Evolutionary conservation across 805 yeast genomes (phyloP).

Genomic region (Clavispora carvajalis): DNA sequence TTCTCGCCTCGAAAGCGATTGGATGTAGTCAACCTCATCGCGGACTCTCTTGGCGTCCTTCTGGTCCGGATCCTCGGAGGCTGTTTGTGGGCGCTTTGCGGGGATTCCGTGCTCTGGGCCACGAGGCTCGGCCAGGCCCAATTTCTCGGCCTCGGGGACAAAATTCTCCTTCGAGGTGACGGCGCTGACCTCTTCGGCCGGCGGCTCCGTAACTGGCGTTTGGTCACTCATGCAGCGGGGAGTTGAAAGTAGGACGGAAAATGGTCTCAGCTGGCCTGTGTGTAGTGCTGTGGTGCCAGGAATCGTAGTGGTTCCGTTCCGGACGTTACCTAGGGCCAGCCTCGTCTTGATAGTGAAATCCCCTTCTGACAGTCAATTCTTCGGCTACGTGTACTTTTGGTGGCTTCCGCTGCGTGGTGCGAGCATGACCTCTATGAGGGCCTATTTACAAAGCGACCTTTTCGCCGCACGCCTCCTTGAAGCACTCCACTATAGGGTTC

Average conservation of each 20-base stretch:
- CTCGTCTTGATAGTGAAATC: no score
- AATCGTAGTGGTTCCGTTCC: no score
- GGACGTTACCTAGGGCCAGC: no score
- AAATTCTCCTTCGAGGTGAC: background rate
- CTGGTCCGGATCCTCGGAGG: constrained; percentile 2
- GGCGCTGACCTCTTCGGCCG: background rate
- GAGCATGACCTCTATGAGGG: no score
- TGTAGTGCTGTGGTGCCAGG: background rate
- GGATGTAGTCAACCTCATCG: constrained; percentile 9
- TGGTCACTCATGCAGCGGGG: background rate
- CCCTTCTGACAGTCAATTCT: no score
- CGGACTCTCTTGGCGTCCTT: background rate
- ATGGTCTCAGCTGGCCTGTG: background rate
- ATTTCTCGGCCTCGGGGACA: background rate
- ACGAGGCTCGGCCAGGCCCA: background rate
- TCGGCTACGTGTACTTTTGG: no score
- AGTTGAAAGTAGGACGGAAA: background rate
- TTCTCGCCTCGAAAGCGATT: constrained; percentile 12
- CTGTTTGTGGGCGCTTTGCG: background rate
- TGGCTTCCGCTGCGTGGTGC: no score
- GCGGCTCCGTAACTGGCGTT: background rate
- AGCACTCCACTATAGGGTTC: constrained; percentile 13
- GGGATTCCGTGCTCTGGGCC: no score
- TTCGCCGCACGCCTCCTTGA: constrained; percentile 13
- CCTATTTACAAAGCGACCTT: constrained; percentile 2